Evolutionary conservation across 176 grass and related monocot genomes (phyloP).

Genomic region (Raddia guianensis): DNA sequence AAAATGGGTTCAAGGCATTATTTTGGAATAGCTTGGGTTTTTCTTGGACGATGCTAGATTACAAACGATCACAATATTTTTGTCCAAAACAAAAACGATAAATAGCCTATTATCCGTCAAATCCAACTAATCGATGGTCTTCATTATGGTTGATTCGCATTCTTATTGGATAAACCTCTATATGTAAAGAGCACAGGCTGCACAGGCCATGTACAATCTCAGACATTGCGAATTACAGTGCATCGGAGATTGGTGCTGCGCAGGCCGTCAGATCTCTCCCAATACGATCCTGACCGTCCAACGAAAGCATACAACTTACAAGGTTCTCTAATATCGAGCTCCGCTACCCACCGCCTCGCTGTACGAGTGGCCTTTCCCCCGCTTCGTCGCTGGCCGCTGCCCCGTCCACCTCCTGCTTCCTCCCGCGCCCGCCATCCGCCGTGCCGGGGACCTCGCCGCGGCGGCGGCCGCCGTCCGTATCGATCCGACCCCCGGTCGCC

Average conservation of each 20-base stretch:
- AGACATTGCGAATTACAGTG: not conserved
- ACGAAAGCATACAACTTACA: slow-evolving; percentile 10
- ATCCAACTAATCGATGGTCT: too few relatives aligned
- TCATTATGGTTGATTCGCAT: too few relatives aligned
- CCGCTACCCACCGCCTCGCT: not conserved
- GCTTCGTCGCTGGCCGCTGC: slow-evolving; percentile 27
- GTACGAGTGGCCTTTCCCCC: slow-evolving; percentile 18
- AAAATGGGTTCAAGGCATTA: too few relatives aligned
- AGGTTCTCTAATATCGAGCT: not conserved
- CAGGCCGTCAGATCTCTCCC: slow-evolving; percentile 4
- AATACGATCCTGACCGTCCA: slow-evolving; percentile 26
- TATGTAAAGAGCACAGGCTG: too few relatives aligned
- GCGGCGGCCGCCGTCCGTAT: not conserved
- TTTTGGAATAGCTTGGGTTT: too few relatives aligned
- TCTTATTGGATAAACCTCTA: too few relatives aligned
- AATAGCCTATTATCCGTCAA: too few relatives aligned
- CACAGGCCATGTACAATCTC: too few relatives aligned
- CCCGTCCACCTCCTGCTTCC: slow-evolving; percentile 5
- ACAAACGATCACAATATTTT: too few relatives aligned
- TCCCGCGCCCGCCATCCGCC: slow-evolving; percentile 27
- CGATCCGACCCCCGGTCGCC: not conserved
- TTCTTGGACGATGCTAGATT: too few relatives aligned
- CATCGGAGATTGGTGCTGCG: not conserved
- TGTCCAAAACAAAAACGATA: too few relatives aligned
- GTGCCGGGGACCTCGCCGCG: slow-evolving; percentile 22